A percentile compares a stretch with the other conserved stretches of the same genome.
These are phyloP conservation scores for Oryza meyeriana DNA, from an alignment of 176 grass and related monocot genomes.

Conservation along the genomic window DNA sequence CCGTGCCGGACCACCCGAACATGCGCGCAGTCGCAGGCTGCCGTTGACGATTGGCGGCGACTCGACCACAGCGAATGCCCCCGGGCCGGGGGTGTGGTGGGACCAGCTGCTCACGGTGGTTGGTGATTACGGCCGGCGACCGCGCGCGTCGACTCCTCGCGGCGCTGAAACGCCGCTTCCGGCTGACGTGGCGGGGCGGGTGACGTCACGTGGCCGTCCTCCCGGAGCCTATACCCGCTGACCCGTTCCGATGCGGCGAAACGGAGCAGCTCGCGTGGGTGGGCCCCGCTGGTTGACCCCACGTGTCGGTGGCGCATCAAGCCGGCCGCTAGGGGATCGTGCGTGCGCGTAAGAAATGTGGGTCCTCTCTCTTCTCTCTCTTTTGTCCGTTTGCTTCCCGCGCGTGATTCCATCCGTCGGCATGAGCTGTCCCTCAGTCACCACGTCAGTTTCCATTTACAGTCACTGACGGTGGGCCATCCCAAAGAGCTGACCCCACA, in stretches of 20 bases:
- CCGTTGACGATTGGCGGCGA: neutral
- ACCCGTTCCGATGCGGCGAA: neutral
- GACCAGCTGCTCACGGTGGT: no score
- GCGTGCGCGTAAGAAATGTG: neutral
- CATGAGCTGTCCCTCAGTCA: neutral
- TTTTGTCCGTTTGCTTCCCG: neutral
- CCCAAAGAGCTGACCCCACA: neutral
- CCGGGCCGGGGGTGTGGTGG: no score
- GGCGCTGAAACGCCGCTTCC: neutral
- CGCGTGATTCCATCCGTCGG: neutral
- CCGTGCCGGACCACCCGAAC: neutral
- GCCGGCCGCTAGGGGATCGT: neutral
- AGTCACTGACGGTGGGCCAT: neutral
- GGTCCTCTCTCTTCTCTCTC: no score
- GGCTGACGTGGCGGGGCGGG: neutral
- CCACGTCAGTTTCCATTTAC: fast-evolving
- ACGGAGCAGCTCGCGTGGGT: neutral
- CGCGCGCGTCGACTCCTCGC: neutral
- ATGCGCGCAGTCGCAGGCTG: neutral
- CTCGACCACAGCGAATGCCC: neutral
- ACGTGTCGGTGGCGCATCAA: neutral
- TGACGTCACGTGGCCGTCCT: no score
- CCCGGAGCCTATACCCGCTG: no score
- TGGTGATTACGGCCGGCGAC: no score
- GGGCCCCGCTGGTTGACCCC: neutral